phyloP scores from a whole-genome alignment of 2,329 filamentous ascomycete genomes.

The Paracamarosporium sp. region DNA sequence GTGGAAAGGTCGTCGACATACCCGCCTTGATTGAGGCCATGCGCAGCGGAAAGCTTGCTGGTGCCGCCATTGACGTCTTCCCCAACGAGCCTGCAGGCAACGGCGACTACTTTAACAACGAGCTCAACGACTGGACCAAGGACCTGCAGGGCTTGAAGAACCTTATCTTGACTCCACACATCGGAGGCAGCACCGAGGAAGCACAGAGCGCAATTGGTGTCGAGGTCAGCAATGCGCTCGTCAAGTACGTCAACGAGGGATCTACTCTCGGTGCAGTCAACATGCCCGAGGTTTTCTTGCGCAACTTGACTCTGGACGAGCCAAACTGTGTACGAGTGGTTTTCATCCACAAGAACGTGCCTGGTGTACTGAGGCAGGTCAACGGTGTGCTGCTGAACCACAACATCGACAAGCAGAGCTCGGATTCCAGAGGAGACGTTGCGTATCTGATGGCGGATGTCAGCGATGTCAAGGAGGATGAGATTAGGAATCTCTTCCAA shows the following conservation, averaged over 20 bases:
- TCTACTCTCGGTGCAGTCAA: constrained; percentile 92
- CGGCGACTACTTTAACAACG: constrained; percentile 89
- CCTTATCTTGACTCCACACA: constrained; percentile 94
- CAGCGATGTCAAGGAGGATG: constrained; percentile 78
- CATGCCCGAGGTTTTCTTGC: constrained; percentile 90
- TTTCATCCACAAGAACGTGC: constrained; percentile 96
- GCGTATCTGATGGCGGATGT: constrained; percentile 99
- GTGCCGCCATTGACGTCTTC: constrained; percentile 95
- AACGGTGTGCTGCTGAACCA: constrained; percentile 94
- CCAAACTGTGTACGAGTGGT: constrained; percentile 89
- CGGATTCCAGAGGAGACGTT: constrained; percentile 89
- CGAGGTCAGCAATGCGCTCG: constrained; percentile 86
- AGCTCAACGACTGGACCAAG: constrained; percentile 82
- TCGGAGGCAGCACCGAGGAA: constrained; percentile 97
- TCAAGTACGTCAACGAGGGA: constrained; percentile 95
- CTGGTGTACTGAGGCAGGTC: constrained; percentile 91
- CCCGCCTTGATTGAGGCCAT: constrained; percentile 88
- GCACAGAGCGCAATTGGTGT: constrained; percentile 95
- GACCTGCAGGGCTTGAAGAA: constrained; percentile 88
- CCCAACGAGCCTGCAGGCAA: constrained; percentile 93
- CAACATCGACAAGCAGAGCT: constrained; percentile 99
- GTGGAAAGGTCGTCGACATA: constrained; percentile 93
- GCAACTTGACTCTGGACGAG: constrained; percentile 89
- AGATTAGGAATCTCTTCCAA: constrained; percentile 87
- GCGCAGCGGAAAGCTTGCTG: constrained; percentile 84